Percentiles rank a stretch among this genome's conserved stretches.
Conservation (phyloP, 495 filamentous ascomycete genomes). For the Amniculicola lignicola region DNA sequence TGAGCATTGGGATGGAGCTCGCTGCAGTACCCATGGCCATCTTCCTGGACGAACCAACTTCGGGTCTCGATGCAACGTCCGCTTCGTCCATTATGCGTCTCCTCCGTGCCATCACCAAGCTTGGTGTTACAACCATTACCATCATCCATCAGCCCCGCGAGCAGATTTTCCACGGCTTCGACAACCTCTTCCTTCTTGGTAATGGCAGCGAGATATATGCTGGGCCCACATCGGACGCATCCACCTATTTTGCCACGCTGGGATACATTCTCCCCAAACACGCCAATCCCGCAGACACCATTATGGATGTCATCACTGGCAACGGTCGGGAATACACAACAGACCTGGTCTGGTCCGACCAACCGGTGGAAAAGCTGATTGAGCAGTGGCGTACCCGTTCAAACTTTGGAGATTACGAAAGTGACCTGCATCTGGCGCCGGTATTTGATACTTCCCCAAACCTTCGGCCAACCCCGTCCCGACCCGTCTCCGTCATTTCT, state of each 20-base stretch:
- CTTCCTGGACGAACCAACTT: constrained; percentile 44
- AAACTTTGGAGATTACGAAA: background rate
- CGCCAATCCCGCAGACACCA: constrained; percentile 47
- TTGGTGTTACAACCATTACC: constrained; percentile 71
- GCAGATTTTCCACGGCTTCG: constrained; percentile 50
- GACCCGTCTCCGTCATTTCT: constrained; percentile 24
- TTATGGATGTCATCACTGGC: constrained; percentile 53
- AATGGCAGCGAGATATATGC: constrained; percentile 48
- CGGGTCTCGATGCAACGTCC: constrained; percentile 77
- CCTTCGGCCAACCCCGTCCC: constrained; percentile 2
- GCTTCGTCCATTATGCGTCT: constrained; percentile 80
- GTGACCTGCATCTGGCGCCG: background rate
- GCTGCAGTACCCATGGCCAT: constrained; percentile 72
- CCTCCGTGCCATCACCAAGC: constrained; percentile 71
- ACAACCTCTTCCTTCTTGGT: constrained; percentile 47
- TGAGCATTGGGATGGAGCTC: constrained; percentile 89
- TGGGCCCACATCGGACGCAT: constrained; percentile 41
- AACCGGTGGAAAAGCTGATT: constrained; percentile 28
- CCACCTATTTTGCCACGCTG: constrained; percentile 46
- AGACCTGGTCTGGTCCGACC: constrained; percentile 42
- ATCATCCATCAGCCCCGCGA: constrained; percentile 70
- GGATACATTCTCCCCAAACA: constrained; percentile 47
- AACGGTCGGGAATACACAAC: constrained; percentile 46
- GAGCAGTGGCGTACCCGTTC: constrained; percentile 30
- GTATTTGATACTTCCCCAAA: too few relatives aligned